A percentile compares a stretch with the other conserved stretches of the same genome.
Conservation (phyloP, 345 rosid species). For the Populus simonii region DNA sequence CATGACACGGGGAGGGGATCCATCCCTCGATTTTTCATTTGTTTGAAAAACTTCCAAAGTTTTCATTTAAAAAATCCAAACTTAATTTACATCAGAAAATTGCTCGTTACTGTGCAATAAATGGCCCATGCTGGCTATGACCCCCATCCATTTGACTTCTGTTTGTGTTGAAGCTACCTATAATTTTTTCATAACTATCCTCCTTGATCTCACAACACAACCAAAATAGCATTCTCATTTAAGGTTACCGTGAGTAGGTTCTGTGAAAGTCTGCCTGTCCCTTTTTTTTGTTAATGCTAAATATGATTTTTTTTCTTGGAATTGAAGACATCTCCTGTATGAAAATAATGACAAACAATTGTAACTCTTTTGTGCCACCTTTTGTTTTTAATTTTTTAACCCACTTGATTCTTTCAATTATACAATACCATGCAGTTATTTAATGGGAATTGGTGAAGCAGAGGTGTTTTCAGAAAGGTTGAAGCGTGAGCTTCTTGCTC, state of each 20-base stretch:
- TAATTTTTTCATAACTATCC: not conserved
- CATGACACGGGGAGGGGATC: not conserved
- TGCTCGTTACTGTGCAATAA: not conserved
- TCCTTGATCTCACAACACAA: not conserved
- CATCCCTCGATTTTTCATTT: not conserved
- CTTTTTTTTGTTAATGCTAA: not conserved
- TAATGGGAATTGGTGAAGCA: conserved; percentile 97
- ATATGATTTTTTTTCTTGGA: not conserved
- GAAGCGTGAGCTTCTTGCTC: conserved; percentile 94
- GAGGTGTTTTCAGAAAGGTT: conserved; percentile 98
- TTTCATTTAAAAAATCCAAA: not conserved
- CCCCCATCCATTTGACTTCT: not conserved
- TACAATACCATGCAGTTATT: conserved; percentile 58
- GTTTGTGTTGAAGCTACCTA: not conserved
- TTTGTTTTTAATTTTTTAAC: not conserved
- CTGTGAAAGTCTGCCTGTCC: not conserved
- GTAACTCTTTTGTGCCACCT: not conserved
- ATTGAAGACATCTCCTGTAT: not conserved
- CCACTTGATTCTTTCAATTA: conserved; percentile 6
- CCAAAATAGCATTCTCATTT: not conserved
- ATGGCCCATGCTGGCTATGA: not conserved
- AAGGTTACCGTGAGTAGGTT: not conserved
- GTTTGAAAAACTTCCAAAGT: not conserved
- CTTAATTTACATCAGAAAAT: not conserved
- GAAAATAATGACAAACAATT: not conserved